Evolutionary conservation across 768 basidiomycete genomes (phyloP).

Genomic region (Lentinula aciculospora): DNA sequence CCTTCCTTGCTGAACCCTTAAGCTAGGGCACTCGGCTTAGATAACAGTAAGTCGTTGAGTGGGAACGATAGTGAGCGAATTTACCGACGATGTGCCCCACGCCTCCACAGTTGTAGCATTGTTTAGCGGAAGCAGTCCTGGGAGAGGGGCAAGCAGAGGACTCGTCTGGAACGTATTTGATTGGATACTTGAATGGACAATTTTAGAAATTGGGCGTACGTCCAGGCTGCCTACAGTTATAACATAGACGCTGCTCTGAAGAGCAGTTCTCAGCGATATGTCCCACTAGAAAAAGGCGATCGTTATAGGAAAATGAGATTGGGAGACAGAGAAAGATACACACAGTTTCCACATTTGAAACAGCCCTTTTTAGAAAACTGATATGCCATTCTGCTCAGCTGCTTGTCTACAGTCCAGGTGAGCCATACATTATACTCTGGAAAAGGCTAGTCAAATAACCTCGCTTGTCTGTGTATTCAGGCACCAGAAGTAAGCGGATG

Average conservation of each 20-base stretch:
- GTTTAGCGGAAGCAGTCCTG: slow-evolving; percentile 76
- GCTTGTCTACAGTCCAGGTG: slow-evolving; percentile 10
- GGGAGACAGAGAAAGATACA: slow-evolving; percentile 25
- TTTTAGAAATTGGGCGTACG: slow-evolving; percentile 87
- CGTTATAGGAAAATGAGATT: slow-evolving; percentile 12
- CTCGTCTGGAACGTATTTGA: background rate
- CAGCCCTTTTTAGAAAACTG: slow-evolving; percentile 85
- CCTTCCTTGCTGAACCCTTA: slow-evolving; percentile 65
- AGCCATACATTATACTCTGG: background rate
- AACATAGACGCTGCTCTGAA: slow-evolving; percentile 85
- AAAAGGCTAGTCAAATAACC: slow-evolving; percentile 23
- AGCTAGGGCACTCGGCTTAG: slow-evolving; percentile 81
- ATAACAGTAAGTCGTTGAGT: too few species aligned
- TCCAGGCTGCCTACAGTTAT: slow-evolving; percentile 93
- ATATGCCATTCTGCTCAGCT: slow-evolving; percentile 53
- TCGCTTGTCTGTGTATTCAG: slow-evolving; percentile 14
- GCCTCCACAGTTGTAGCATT: slow-evolving; percentile 91
- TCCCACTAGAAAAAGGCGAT: slow-evolving; percentile 50
- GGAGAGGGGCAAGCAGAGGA: slow-evolving; percentile 74
- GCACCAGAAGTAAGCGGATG: slow-evolving; percentile 10
- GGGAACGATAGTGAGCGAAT: background rate
- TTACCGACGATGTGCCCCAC: slow-evolving; percentile 79
- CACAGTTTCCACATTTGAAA: slow-evolving; percentile 92
- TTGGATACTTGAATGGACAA: slow-evolving; percentile 41
- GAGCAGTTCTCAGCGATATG: slow-evolving; percentile 92